Evolutionary conservation across 768 basidiomycete genomes (phyloP).

Genomic region (Macrolepiota albuminosa): DNA sequence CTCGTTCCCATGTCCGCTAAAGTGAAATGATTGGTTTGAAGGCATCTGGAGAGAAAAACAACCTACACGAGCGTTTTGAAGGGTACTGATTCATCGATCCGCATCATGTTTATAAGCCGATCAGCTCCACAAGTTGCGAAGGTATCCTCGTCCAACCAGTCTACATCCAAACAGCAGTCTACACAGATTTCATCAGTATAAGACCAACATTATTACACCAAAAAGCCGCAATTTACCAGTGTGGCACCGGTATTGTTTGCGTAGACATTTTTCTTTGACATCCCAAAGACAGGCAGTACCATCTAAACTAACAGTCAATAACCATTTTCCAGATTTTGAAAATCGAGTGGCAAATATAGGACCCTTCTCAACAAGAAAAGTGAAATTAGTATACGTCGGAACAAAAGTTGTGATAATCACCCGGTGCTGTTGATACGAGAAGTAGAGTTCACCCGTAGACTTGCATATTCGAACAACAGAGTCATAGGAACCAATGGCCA

Average conservation of each 20-base stretch:
- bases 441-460: conserved; percentile 55
- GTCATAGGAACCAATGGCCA: conserved; percentile 80
- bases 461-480: conserved; percentile 64
- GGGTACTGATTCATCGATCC: conserved; percentile 46
- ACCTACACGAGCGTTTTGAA: conserved; percentile 61
- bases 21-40: conserved; percentile 5
- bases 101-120: conserved; percentile 54
- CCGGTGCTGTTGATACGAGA: conserved; percentile 60
- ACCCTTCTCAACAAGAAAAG: conserved; percentile 48
- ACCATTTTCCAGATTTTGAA: conserved; percentile 67
- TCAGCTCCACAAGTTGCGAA: conserved; percentile 79
- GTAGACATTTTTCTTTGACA: conserved; percentile 52
- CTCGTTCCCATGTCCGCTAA: conserved; percentile 70
- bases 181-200: conserved; percentile 3
- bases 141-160: conserved; percentile 67
- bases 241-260: conserved; percentile 63
- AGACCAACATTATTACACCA: not conserved
- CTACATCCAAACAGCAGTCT: conserved; percentile 80
- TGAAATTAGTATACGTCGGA: conserved; percentile 17
- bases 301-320: conserved; percentile 75
- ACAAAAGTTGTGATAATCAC: conserved; percentile 32
- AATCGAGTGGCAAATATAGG: conserved; percentile 79
- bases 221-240: conserved; percentile 39
- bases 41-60: not conserved
- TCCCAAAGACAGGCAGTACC: conserved; percentile 79